Percentiles rank a stretch among this genome's conserved stretches.
These are phyloP conservation scores for Geosiphon pyriformis DNA, from an alignment of 192 early-diverging fungal genomes.

Conservation along the genomic window DNA sequence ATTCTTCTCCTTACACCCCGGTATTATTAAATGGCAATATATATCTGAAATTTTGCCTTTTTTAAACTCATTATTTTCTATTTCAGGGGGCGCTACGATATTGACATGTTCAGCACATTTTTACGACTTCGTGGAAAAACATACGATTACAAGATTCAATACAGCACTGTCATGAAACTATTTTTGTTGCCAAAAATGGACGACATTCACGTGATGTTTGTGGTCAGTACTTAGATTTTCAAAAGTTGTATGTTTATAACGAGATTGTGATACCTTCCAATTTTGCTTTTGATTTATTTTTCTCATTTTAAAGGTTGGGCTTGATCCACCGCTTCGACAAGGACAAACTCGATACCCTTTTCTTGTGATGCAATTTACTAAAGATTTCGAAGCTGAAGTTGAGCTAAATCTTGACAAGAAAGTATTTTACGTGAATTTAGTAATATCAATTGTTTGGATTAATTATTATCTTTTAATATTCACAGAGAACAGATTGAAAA, in stretches of 20 bases:
- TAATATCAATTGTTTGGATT: not conserved
- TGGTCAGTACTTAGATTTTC: slow-evolving; percentile 38
- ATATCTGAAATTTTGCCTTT: not conserved
- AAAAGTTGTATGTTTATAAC: not conserved
- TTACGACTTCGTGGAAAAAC: slow-evolving; percentile 95
- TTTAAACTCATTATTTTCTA: not conserved
- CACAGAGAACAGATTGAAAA: slow-evolving; percentile 56
- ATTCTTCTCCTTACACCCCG: slow-evolving; percentile 88
- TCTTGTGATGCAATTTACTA: slow-evolving; percentile 92
- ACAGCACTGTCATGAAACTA: slow-evolving; percentile 74
- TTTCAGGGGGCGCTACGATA: slow-evolving; percentile 83
- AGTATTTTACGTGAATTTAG: slow-evolving; percentile 20
- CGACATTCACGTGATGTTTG: slow-evolving; percentile 86
- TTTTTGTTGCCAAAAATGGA: slow-evolving; percentile 92
- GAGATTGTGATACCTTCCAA: no score
- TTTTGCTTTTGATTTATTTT: not conserved
- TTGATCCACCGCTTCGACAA: slow-evolving; percentile 94
- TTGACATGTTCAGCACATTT: slow-evolving; percentile 87
- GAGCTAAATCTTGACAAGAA: slow-evolving; percentile 75
- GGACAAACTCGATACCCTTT: slow-evolving; percentile 95
- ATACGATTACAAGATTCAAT: slow-evolving; percentile 96
- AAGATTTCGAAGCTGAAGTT: slow-evolving; percentile 84
- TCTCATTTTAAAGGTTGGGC: slow-evolving; percentile 53
- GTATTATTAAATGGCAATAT: slow-evolving; percentile 31
- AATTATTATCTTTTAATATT: not conserved